Percentiles rank a stretch among this genome's conserved stretches.
These are phyloP conservation scores for Termitomyces sp. DNA, from an alignment of 768 basidiomycete species.

Conservation along the genomic window DNA sequence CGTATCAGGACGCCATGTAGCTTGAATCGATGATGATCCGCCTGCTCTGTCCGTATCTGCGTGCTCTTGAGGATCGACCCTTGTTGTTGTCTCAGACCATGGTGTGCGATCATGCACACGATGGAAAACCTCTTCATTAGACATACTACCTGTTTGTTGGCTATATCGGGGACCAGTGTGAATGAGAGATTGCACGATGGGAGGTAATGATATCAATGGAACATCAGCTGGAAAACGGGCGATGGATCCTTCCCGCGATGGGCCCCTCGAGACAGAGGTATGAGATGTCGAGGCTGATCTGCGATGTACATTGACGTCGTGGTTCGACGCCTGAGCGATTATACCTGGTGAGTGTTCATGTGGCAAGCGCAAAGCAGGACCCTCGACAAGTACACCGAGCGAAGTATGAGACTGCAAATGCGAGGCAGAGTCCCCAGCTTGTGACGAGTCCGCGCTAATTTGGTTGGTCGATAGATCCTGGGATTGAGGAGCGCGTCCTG, in stretches of 20 bases:
- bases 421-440: neutral
- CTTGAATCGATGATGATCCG: neutral
- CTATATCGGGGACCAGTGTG: neutral
- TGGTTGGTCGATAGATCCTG: neutral
- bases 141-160: neutral
- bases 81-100: neutral
- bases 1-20: neutral
- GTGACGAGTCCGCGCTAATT: neutral
- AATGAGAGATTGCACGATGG: neutral
- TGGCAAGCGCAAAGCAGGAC: neutral
- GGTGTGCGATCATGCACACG: neutral
- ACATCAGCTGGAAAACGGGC: neutral
- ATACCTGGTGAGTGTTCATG: neutral
- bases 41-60: neutral
- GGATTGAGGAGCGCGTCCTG: neutral
- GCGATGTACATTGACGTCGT: neutral
- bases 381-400: neutral
- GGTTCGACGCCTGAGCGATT: neutral
- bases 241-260: neutral
- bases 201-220: neutral
- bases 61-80: neutral
- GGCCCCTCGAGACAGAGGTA: neutral
- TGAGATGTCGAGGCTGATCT: slow-evolving; percentile 3
- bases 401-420: neutral
- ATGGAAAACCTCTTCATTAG: neutral